These are phyloP conservation scores for Basipetospora chlamydospora DNA, from an alignment of 2,329 filamentous ascomycete species.

Conservation along the genomic window DNA sequence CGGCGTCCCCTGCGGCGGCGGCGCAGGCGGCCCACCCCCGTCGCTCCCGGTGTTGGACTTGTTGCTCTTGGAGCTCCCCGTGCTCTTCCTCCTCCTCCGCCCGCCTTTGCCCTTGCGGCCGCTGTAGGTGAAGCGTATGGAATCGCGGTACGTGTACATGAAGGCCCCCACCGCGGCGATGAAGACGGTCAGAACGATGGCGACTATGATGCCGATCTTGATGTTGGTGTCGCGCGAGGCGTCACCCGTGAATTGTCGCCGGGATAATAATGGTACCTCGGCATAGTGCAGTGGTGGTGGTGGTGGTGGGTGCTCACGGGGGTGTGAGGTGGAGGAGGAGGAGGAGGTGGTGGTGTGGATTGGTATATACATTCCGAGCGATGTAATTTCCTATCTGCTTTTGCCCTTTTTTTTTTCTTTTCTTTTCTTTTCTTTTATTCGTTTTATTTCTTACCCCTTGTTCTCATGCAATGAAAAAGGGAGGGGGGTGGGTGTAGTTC, in stretches of 20 bases:
- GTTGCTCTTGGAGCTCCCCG: constrained; percentile 2
- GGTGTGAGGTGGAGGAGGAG: too few relatives aligned
- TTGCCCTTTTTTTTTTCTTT: too few relatives aligned
- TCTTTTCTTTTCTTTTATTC: too few relatives aligned
- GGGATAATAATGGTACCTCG: too few relatives aligned
- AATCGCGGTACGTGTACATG: constrained; percentile 23
- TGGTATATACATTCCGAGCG: too few relatives aligned
- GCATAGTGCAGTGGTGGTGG: too few relatives aligned
- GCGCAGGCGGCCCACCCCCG: background rate
- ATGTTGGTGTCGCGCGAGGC: constrained; percentile 20
- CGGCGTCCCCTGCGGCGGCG: background rate
- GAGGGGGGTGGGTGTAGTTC: too few relatives aligned
- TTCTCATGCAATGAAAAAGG: too few relatives aligned
- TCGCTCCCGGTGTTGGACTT: background rate
- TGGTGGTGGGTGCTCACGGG: background rate
- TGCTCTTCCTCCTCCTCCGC: constrained; percentile 2
- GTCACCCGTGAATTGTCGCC: constrained; percentile 11
- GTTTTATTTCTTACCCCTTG: too few relatives aligned
- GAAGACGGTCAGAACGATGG: constrained; percentile 24
- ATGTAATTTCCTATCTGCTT: too few relatives aligned
- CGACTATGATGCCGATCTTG: constrained; percentile 28
- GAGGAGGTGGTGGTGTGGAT: too few relatives aligned
- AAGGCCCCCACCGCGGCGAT: constrained; percentile 22
- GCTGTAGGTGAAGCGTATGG: constrained; percentile 18
- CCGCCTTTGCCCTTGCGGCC: constrained; percentile 13